Evolutionary conservation across 352 stramenopile species (phyloP).

Genomic region (Phytopythium mirpurense): DNA sequence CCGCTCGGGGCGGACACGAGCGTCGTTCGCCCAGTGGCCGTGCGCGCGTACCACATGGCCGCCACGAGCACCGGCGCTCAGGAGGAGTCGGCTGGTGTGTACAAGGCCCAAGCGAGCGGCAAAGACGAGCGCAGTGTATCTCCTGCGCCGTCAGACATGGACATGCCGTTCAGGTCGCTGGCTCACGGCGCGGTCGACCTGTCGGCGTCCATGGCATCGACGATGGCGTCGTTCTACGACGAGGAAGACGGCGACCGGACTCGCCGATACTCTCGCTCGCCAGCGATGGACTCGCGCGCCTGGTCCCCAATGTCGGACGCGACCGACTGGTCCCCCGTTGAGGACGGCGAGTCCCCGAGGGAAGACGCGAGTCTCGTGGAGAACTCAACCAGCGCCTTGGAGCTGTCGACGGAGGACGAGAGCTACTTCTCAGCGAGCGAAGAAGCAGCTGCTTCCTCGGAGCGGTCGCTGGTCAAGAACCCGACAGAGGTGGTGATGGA

Average conservation of each 20-base stretch:
- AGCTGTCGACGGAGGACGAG: constrained; percentile 16
- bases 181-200: constrained; percentile 38
- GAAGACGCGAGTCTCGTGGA: not conserved
- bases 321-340: constrained; percentile 36
- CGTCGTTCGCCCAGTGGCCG: constrained; percentile 9
- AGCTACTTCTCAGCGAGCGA: constrained; percentile 25
- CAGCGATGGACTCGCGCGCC: constrained; percentile 36
- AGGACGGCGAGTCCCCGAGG: constrained; percentile 16
- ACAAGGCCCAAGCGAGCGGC: constrained; percentile 10
- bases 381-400: constrained; percentile 11
- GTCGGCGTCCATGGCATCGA: constrained; percentile 64
- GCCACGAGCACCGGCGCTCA: not conserved
- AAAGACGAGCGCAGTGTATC: constrained; percentile 16
- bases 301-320: constrained; percentile 37
- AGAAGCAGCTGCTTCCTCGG: constrained; percentile 11
- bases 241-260: constrained; percentile 33
- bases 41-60: constrained; percentile 3
- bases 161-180: constrained; percentile 29
- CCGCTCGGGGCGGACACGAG: constrained; percentile 18
- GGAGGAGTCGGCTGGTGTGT: constrained; percentile 3
- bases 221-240: constrained; percentile 58
- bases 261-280: constrained; percentile 30
- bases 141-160: constrained; percentile 11
- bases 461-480: constrained; percentile 8
- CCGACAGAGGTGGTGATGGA: constrained; percentile 55